These are phyloP conservation scores for Colletotrichum sp. DNA, from an alignment of 2,329 filamentous ascomycete species.

Conservation along the genomic window DNA sequence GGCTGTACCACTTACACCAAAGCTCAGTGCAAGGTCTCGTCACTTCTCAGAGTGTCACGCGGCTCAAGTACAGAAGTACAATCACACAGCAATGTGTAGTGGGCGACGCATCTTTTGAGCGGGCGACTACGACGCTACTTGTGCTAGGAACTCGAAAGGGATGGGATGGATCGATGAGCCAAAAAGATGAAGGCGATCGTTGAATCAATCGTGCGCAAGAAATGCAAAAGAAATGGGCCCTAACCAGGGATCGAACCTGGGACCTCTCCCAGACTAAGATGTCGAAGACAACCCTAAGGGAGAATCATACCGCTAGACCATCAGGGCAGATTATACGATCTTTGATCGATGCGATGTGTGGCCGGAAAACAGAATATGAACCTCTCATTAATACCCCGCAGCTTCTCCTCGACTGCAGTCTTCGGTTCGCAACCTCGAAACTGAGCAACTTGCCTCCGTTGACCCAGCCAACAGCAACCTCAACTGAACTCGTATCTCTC, in stretches of 20 bases:
- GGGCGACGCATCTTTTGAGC: too few species aligned
- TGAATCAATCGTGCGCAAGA: too few species aligned
- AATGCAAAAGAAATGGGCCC: background rate
- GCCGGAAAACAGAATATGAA: accelerated
- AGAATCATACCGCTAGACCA: constrained; percentile 21
- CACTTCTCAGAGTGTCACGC: background rate
- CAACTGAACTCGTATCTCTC: background rate
- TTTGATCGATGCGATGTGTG: accelerated
- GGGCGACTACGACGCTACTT: too few species aligned
- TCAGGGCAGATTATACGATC: background rate
- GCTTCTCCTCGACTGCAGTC: background rate
- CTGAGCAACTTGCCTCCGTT: background rate
- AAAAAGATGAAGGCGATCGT: too few species aligned
- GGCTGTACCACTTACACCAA: background rate
- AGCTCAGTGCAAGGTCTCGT: background rate
- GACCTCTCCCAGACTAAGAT: background rate
- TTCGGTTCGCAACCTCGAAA: background rate
- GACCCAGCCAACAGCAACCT: background rate
- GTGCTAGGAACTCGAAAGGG: too few species aligned
- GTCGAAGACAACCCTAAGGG: background rate
- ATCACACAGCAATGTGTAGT: too few species aligned
- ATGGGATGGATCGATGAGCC: too few species aligned
- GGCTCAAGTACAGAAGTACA: background rate
- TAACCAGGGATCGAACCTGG: constrained; percentile 20
- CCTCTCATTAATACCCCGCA: accelerated